Conservation (phyloP, 768 basidiomycete genomes). For the Ramaria rubella region DNA sequence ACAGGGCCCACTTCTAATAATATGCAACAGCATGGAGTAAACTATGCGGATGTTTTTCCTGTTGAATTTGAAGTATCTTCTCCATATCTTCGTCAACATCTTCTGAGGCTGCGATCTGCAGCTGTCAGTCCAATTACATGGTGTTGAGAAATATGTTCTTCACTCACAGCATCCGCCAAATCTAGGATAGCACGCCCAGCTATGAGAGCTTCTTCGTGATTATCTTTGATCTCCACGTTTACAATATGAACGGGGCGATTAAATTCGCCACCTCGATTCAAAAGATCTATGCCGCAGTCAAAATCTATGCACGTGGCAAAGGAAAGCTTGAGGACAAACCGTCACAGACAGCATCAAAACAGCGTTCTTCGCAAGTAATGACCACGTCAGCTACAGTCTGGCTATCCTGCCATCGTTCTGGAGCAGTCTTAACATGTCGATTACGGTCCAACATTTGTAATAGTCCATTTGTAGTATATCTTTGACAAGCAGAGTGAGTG, state of each 20-base stretch:
- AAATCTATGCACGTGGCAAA: background rate
- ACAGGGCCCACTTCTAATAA: constrained; percentile 48
- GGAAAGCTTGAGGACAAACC: constrained; percentile 45
- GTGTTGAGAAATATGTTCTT: background rate
- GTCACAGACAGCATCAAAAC: constrained; percentile 97
- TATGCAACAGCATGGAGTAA: constrained; percentile 88
- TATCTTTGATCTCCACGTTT: constrained; percentile 98
- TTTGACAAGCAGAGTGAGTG: constrained; percentile 25
- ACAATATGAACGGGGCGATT: constrained; percentile 94
- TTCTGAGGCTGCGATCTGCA: constrained; percentile 75
- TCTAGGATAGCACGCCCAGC: constrained; percentile 95
- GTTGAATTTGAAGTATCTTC: constrained; percentile 73
- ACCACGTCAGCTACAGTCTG: constrained; percentile 89
- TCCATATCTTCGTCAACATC: constrained; percentile 93
- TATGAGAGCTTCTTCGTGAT: constrained; percentile 95
- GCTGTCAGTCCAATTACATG: constrained; percentile 11
- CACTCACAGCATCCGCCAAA: constrained; percentile 77
- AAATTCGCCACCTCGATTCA: constrained; percentile 82
- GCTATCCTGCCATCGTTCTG: constrained; percentile 96
- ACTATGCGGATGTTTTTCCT: constrained; percentile 87
- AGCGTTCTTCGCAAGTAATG: constrained; percentile 97
- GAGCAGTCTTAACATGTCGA: constrained; percentile 81
- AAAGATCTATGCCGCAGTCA: constrained; percentile 51
- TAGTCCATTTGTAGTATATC: constrained; percentile 90
- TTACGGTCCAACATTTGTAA: constrained; percentile 97